phyloP scores from a whole-genome alignment of 192 early-diverging fungal species.

The Paraglomus brasilianum region DNA sequence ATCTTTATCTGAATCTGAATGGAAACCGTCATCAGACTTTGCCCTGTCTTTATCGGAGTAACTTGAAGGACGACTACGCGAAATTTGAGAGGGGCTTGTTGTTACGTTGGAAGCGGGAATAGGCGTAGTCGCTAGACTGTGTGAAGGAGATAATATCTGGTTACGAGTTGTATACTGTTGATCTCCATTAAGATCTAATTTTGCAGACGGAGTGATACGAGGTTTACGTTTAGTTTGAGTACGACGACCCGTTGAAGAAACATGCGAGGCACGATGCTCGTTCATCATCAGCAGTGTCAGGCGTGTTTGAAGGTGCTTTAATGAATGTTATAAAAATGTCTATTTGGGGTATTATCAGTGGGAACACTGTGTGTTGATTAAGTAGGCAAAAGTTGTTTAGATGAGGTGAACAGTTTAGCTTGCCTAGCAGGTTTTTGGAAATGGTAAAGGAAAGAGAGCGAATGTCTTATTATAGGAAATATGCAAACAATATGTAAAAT shows the following conservation, averaged over 20 bases:
- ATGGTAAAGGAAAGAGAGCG: no score
- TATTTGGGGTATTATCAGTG: no score
- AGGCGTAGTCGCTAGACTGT: not conserved
- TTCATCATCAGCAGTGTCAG: not conserved
- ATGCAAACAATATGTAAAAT: no score
- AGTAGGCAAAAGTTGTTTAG: no score
- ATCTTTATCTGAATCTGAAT: slow-evolving; percentile 31
- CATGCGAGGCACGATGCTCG: not conserved
- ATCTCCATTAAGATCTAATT: not conserved
- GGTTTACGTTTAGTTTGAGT: not conserved
- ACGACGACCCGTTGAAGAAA: not conserved
- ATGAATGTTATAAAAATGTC: no score
- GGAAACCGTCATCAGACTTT: slow-evolving; percentile 28
- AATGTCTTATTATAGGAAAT: no score
- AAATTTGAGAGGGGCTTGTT: no score
- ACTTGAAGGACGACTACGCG: not conserved
- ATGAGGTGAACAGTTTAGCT: no score
- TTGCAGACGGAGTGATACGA: not conserved
- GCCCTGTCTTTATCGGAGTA: slow-evolving; percentile 19
- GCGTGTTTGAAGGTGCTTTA: no score
- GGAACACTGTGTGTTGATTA: no score
- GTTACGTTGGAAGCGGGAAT: not conserved
- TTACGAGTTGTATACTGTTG: no score
- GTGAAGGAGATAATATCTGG: not conserved
- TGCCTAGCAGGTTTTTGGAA: no score